Conservation (phyloP, 1,284 basidiomycete species). For the Ceratorhiza oryzae-sativae region DNA sequence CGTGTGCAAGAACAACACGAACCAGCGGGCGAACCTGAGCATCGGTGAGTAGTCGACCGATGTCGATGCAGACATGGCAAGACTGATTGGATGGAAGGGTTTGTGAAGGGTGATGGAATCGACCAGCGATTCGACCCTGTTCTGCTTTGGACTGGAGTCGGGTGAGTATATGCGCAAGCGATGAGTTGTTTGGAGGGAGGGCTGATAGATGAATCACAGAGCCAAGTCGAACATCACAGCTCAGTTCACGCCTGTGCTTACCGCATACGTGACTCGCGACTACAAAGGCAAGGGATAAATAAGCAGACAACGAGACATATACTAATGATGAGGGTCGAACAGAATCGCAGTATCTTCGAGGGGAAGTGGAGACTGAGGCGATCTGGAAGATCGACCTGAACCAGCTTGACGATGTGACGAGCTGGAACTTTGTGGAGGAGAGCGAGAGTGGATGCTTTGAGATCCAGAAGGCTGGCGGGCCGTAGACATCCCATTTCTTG, state of each 20-base stretch:
- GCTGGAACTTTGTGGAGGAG: conserved; percentile 34
- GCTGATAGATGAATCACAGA: too few species aligned
- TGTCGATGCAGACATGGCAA: not conserved
- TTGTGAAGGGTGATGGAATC: conserved; percentile 29
- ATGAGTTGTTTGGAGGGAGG: too few species aligned
- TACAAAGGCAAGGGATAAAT: not conserved
- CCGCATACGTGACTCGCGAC: conserved; percentile 23
- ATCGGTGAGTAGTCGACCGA: conserved; percentile 3
- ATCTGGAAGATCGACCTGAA: conserved; percentile 20
- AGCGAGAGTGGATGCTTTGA: not conserved
- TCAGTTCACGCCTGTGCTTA: conserved; percentile 7
- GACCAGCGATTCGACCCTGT: conserved; percentile 15
- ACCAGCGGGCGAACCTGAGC: conserved; percentile 21
- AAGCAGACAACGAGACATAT: not conserved
- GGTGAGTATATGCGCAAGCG: not conserved
- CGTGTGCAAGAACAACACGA: conserved; percentile 36
- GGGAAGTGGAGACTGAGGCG: conserved; percentile 16
- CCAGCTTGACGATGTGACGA: conserved; percentile 14
- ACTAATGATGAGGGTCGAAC: not conserved
- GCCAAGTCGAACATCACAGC: conserved; percentile 33
- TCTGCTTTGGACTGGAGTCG: conserved; percentile 20
- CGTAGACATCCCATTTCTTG: not conserved
- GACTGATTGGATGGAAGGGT: not conserved
- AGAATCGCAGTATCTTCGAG: conserved; percentile 10
- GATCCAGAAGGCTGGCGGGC: not conserved